Conservation (phyloP, 2,329 filamentous ascomycete species). For the Penicillium paneum region DNA sequence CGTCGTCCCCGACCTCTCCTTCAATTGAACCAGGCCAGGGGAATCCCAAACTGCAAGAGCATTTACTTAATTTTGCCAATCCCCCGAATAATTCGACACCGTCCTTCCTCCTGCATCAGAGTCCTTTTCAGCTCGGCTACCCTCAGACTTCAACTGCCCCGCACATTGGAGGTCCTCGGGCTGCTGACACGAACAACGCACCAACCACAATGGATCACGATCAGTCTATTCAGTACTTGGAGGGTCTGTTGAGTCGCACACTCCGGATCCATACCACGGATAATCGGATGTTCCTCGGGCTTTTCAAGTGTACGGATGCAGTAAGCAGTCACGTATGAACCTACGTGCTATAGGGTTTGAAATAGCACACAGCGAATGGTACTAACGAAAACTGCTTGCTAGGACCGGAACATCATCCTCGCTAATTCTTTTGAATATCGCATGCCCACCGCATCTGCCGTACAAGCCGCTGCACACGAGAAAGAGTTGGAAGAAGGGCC, state of each 20-base stretch:
- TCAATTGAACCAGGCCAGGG: neutral
- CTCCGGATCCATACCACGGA: conserved; percentile 78
- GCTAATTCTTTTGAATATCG: conserved; percentile 86
- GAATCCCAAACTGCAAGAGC: neutral
- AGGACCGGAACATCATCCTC: conserved; percentile 89
- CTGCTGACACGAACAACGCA: conserved; percentile 8
- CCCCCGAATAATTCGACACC: neutral
- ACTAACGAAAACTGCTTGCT: conserved; percentile 5
- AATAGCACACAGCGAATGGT: neutral
- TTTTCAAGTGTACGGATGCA: conserved; percentile 91
- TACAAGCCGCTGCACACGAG: conserved; percentile 42
- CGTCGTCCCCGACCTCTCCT: neutral
- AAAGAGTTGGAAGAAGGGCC: conserved; percentile 21
- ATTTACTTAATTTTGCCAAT: neutral
- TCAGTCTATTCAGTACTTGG: conserved; percentile 39
- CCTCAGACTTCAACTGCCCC: neutral
- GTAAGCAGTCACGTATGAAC: conserved; percentile 50
- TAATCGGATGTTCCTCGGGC: conserved; percentile 80
- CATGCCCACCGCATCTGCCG: conserved; percentile 57
- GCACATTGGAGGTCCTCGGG: neutral
- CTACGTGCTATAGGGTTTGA: neutral
- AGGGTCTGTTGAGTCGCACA: conserved; percentile 70
- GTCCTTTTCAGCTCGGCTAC: neutral
- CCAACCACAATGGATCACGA: conserved; percentile 35
- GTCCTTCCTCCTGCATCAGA: neutral